phyloP scores from a whole-genome alignment of 2,329 filamentous ascomycete species.

The Rasamsonia emersonii region DNA sequence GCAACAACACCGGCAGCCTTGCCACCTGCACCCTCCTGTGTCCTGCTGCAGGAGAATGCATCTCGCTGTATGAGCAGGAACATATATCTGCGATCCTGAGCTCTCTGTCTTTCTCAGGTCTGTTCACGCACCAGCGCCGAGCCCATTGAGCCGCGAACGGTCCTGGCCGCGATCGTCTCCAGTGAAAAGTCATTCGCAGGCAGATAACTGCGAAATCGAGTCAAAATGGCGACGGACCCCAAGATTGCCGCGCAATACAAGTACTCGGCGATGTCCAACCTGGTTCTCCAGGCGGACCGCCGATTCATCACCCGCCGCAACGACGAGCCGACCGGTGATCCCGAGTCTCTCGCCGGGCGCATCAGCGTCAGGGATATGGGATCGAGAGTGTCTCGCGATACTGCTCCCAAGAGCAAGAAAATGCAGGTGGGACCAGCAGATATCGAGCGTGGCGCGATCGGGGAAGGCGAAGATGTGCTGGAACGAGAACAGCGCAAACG shows the following conservation, averaged over 20 bases:
- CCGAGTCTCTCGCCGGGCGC: slow-evolving; percentile 89
- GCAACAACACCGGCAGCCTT: too few relatives aligned
- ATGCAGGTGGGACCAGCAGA: slow-evolving; percentile 54
- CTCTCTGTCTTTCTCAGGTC: too few relatives aligned
- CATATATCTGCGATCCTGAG: too few relatives aligned
- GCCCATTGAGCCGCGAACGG: too few relatives aligned
- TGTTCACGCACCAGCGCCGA: too few relatives aligned
- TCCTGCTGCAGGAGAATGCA: too few relatives aligned
- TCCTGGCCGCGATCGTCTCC: too few relatives aligned
- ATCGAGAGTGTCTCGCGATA: slow-evolving; percentile 67
- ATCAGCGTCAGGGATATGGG: slow-evolving; percentile 96
- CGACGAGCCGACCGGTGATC: slow-evolving; percentile 93
- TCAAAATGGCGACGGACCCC: slow-evolving; percentile 59
- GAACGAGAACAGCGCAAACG: slow-evolving; percentile 78
- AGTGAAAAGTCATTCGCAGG: neutral
- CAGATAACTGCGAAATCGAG: slow-evolving; percentile 2
- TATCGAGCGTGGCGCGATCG: slow-evolving; percentile 65
- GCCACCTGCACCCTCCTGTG: too few relatives aligned
- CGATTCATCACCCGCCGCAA: slow-evolving; percentile 86
- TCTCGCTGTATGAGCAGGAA: too few relatives aligned
- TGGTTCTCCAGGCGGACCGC: slow-evolving; percentile 99
- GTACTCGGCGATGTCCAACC: slow-evolving; percentile 99
- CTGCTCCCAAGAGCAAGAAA: slow-evolving; percentile 74
- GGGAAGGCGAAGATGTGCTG: slow-evolving; percentile 76
- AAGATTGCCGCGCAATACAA: slow-evolving; percentile 92